Conservation (phyloP, 2,329 filamentous ascomycete genomes). For the Cladosporium sphaerospermum region DNA sequence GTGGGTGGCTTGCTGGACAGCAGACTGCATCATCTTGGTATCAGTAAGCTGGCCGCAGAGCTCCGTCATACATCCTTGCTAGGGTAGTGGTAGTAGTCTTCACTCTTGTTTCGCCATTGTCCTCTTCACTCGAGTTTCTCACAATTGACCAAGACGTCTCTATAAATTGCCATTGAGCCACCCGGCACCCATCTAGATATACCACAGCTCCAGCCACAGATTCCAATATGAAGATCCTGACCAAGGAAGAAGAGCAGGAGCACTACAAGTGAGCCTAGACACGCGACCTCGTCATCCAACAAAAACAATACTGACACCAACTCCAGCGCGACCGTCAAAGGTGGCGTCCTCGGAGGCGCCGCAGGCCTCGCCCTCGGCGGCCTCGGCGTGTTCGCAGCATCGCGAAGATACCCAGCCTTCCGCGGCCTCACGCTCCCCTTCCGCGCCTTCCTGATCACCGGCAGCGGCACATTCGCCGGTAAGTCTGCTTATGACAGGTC, state of each 20-base stretch:
- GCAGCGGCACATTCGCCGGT: constrained; percentile 72
- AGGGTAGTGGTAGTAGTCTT: neutral
- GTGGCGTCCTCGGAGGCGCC: constrained; percentile 67
- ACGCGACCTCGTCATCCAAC: constrained; percentile 2
- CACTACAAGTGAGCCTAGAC: constrained; percentile 62
- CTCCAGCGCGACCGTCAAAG: constrained; percentile 63
- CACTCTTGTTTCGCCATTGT: neutral
- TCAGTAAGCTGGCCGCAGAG: no score
- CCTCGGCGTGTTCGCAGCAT: constrained; percentile 61
- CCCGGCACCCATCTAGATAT: neutral
- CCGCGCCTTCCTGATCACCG: constrained; percentile 82
- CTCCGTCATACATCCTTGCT: constrained; percentile 10
- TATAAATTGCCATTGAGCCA: no score
- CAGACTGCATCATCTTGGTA: no score
- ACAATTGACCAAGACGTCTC: no score
- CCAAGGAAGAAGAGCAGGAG: constrained; percentile 81
- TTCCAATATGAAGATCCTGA: constrained; percentile 79
- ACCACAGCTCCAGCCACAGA: neutral
- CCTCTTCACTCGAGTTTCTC: neutral
- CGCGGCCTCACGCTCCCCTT: constrained; percentile 79
- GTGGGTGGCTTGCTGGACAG: no score
- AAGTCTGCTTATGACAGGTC: constrained; percentile 13
- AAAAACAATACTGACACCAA: constrained; percentile 13
- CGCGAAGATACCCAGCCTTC: constrained; percentile 69
- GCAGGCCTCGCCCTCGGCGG: constrained; percentile 62